Conservation (phyloP, 306 rosid genomes). For the Pterocarpus santalinus region DNA sequence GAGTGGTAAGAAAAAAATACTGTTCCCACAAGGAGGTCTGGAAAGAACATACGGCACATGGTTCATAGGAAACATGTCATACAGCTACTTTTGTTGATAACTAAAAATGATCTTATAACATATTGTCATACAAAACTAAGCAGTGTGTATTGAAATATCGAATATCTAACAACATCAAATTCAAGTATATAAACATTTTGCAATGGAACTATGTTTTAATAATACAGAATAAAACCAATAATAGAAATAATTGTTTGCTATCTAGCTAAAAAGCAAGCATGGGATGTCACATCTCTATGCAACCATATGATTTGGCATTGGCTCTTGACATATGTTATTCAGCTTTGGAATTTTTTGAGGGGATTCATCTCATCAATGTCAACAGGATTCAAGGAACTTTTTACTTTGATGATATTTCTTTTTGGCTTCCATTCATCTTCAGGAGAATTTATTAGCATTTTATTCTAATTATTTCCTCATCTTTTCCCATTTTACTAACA, state of each 20-base stretch:
- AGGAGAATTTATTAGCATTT: too few relatives aligned
- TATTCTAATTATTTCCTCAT: too few relatives aligned
- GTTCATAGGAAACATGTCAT: constrained; percentile 28
- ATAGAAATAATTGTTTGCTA: background rate
- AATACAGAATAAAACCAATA: constrained; percentile 14
- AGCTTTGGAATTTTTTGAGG: constrained; percentile 4
- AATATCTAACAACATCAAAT: constrained; percentile 25
- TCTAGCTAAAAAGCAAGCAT: background rate
- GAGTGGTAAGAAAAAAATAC: constrained; percentile 49
- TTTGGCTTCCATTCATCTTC: background rate
- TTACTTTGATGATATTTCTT: constrained; percentile 5
- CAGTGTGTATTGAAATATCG: background rate
- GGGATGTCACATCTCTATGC: too few relatives aligned
- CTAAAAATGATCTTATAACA: constrained; percentile 21
- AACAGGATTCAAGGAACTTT: constrained; percentile 28
- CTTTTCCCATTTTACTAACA: background rate
- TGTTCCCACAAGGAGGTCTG: constrained; percentile 27
- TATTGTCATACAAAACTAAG: constrained; percentile 13
- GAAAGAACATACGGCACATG: constrained; percentile 33
- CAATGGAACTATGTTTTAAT: background rate
- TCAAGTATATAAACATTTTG: constrained; percentile 15
- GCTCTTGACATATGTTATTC: background rate
- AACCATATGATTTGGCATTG: too few relatives aligned
- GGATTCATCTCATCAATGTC: constrained; percentile 1
- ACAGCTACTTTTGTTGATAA: constrained; percentile 15